Evolutionary conservation across 345 rosid genomes (phyloP).

Genomic region (Salix purpurea): DNA sequence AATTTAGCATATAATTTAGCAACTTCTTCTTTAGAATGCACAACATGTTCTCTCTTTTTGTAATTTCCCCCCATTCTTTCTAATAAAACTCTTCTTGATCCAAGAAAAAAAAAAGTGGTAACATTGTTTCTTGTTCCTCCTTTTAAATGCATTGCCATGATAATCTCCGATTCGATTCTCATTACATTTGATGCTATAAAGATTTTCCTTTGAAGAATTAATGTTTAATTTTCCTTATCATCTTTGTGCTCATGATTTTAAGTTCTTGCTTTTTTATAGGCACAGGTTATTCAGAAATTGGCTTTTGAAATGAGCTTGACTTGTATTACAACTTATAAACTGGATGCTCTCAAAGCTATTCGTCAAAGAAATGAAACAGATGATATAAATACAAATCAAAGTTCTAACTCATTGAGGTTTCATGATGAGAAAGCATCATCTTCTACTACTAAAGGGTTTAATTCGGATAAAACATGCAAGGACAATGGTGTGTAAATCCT

Average conservation of each 20-base stretch:
- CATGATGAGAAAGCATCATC: conserved; percentile 29
- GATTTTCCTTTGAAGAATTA: conserved; percentile 1
- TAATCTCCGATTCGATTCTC: neutral
- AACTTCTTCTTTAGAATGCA: neutral
- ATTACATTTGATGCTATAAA: neutral
- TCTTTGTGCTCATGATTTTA: neutral
- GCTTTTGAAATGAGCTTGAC: conserved; percentile 83
- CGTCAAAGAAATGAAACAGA: conserved; percentile 37
- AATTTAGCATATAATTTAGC: neutral
- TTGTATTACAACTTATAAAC: conserved; percentile 70
- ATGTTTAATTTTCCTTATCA: neutral
- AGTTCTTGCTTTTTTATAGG: conserved; percentile 33
- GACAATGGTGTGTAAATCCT: conserved; percentile 40
- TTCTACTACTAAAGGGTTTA: conserved; percentile 24
- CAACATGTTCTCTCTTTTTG: no score
- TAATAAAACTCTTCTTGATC: no score
- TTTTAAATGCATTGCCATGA: neutral
- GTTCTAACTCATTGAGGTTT: conserved; percentile 23
- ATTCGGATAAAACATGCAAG: conserved; percentile 21
- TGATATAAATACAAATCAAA: conserved; percentile 25
- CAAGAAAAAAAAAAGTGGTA: no score
- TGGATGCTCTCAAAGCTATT: conserved; percentile 91
- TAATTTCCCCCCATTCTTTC: no score
- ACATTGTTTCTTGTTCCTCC: neutral
- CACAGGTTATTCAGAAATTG: conserved; percentile 67